Conservation (phyloP, 257 asterid genomes). For the Apocynum venetum region DNA sequence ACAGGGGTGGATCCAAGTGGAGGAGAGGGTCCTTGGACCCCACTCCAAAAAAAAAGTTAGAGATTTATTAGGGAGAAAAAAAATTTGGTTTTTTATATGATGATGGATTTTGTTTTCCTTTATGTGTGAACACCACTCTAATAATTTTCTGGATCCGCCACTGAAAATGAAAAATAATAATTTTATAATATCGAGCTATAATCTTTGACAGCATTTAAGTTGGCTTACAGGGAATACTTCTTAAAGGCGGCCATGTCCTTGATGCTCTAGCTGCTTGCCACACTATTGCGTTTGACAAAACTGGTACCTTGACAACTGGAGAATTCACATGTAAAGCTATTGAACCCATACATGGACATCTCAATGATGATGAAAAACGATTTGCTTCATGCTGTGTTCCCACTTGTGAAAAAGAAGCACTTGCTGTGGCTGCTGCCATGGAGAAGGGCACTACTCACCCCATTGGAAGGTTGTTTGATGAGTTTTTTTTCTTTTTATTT, state of each 20-base stretch:
- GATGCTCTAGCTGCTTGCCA: constrained; percentile 97
- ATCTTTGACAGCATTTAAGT: not conserved
- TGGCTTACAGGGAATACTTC: constrained; percentile 77
- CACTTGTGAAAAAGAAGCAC: constrained; percentile 96
- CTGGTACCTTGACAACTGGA: constrained; percentile 97
- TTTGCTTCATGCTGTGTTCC: constrained; percentile 77
- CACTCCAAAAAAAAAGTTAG: too few species aligned
- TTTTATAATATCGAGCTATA: not conserved
- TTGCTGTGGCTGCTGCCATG: constrained; percentile 98
- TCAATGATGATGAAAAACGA: constrained; percentile 29
- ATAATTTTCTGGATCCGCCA: too few species aligned
- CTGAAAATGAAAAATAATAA: not conserved
- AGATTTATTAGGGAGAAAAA: too few species aligned
- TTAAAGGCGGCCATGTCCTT: constrained; percentile 89
- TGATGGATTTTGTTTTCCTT: too few species aligned
- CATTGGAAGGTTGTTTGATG: constrained; percentile 72
- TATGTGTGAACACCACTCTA: too few species aligned
- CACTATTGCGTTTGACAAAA: constrained; percentile 94
- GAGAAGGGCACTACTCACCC: constrained; percentile 99
- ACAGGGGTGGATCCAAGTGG: too few species aligned
- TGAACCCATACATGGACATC: constrained; percentile 97
- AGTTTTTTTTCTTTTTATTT: not conserved
- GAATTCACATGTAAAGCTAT: constrained; percentile 97
- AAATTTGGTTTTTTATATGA: too few species aligned
- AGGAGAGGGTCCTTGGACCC: too few species aligned